Base-by-base conservation (phyloP, 495 filamentous ascomycete species). In the Aspergillus conjunctus region DNA sequence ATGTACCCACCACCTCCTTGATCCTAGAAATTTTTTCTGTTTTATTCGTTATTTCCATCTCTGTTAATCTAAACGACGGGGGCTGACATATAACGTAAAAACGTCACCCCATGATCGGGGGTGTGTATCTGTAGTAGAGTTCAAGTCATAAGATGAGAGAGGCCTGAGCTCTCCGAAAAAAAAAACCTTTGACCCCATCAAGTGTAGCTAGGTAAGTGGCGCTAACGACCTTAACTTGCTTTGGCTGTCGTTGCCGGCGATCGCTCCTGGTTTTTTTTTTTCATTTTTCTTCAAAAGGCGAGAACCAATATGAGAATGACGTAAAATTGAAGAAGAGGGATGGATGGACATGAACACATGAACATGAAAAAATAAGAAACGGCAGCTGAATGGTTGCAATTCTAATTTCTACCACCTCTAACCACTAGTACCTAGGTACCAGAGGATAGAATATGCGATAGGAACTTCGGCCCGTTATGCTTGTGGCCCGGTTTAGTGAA, bases 391-490 rank as follows among this genome's bases (percentile, higher is more conserved):
- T 26, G n/a, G n/a, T n/a, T n/a, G n/a, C n/a, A n/a, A n/a, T n/a
- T n/a, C n/a, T n/a, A n/a, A n/a, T n/a, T n/a, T n/a, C n/a, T n/a
- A n/a, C n/a, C n/a, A n/a, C n/a, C n/a, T n/a, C 26, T 26, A 26
- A 26, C 26, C 26, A 26, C 26, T 26, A 17, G 17, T 20, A 45
- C 44, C 15, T 17, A 18, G 3, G 44, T 17, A 9, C 44, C 10
- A 46, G 17, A 9, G 44, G 12, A 46, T 3, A 3, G 3, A 18
- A 5, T n/a, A 18, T 46, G 44, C n/a, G 44, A 46, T 20, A 46
- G 54, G 54, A 48, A 57, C 26, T 46, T 57, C 54, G 54, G 54
- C 54, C 54, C 54, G 54, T 57, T 43, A 57, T 45, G 30, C 39
- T 57, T 20, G 54, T 43, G 54, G 20, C 26, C 54, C 43, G 53